phyloP scores from a whole-genome alignment of 192 early-diverging fungal genomes.

The Mortierella antarctica region DNA sequence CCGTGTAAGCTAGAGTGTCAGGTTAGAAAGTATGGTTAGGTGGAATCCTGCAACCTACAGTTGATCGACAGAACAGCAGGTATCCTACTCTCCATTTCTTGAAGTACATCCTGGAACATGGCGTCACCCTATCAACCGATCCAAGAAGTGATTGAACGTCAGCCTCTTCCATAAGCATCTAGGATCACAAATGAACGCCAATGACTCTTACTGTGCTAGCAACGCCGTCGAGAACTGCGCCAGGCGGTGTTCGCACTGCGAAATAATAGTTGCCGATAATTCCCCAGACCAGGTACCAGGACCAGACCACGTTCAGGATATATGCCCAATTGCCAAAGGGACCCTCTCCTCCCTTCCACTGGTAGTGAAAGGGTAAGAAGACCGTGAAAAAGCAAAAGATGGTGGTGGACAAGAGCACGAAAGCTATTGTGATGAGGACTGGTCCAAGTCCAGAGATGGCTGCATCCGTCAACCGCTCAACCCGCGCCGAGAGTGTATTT shows the following conservation, averaged over 20 bases:
- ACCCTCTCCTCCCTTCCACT: conserved; percentile 56
- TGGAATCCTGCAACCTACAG: no score
- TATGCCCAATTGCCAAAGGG: conserved; percentile 51
- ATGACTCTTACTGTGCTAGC: conserved; percentile 16
- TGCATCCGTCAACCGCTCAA: conserved; percentile 30
- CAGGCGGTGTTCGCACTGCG: conserved; percentile 65
- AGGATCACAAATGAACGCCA: no score
- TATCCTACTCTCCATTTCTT: conserved; percentile 61
- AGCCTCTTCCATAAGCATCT: not conserved
- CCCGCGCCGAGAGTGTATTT: conserved; percentile 3
- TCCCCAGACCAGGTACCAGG: conserved; percentile 62
- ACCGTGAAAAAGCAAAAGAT: conserved; percentile 58
- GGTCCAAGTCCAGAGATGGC: conserved; percentile 63
- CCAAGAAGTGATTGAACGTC: not conserved
- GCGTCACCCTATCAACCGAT: conserved; percentile 47
- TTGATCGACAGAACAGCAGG: not conserved
- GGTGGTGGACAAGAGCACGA: conserved; percentile 57
- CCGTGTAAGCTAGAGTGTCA: conserved; percentile 26
- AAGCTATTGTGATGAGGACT: conserved; percentile 59
- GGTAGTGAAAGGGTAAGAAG: conserved; percentile 59
- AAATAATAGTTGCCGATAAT: conserved; percentile 68
- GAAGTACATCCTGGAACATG: conserved; percentile 54
- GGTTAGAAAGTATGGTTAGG: not conserved
- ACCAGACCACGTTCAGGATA: conserved; percentile 39
- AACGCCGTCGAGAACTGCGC: conserved; percentile 54